Conservation (phyloP, 2,329 filamentous ascomycete genomes). For the Trichoderma guizhouense region DNA sequence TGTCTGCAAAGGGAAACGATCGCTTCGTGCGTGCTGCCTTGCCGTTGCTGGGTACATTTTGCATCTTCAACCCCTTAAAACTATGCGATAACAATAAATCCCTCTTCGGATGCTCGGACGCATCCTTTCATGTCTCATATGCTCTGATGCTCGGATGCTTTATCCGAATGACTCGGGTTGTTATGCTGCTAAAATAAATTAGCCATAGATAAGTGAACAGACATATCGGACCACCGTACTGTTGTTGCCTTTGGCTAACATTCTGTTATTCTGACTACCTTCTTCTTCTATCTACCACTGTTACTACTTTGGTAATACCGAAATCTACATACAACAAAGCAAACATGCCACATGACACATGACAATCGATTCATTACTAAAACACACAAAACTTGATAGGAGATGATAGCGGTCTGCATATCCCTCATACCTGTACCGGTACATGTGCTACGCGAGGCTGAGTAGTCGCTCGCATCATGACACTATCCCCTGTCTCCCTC, state of each 20-base stretch:
- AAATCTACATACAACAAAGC: neutral
- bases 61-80: neutral
- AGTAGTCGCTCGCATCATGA: conserved; percentile 24
- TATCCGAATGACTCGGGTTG: neutral
- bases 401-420: neutral
- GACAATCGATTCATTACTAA: neutral
- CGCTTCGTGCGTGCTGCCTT: neutral
- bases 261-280: neutral
- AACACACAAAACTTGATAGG: neutral
- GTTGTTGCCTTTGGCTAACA: neutral
- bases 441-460: neutral
- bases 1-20: neutral
- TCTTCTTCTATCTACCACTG: neutral
- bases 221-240: neutral
- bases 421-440: neutral
- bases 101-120: neutral
- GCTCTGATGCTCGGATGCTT: neutral
- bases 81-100: neutral
- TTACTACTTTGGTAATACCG: neutral
- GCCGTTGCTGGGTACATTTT: neutral
- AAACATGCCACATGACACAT: neutral
- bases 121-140: neutral
- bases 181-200: neutral
- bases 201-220: neutral
- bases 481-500: conserved; percentile 39